Conservation (phyloP, 768 basidiomycete genomes). For the Cystofilobasidium macerans region DNA sequence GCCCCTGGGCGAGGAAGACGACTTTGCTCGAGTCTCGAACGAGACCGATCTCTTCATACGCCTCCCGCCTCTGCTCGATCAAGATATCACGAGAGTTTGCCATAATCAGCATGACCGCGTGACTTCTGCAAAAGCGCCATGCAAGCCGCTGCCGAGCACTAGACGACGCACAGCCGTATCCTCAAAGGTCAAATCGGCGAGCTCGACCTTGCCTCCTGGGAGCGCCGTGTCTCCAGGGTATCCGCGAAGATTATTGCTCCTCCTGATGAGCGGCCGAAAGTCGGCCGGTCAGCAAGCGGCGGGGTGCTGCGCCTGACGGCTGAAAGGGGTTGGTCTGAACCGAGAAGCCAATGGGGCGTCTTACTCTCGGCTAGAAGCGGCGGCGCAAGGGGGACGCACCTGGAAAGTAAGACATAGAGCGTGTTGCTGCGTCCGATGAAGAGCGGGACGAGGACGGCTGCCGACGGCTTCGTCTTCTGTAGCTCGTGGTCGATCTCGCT, state of each 20-base stretch:
- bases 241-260: background rate
- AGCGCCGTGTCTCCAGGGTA: conserved; percentile 1
- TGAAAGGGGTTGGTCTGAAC: too few relatives aligned
- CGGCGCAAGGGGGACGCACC: background rate
- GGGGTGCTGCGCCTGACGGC: background rate
- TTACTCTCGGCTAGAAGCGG: too few relatives aligned
- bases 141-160: too few relatives aligned
- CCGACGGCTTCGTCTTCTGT: background rate
- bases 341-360: too few relatives aligned
- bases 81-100: background rate
- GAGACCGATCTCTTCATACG: background rate
- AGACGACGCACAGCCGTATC: background rate
- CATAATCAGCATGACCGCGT: background rate
- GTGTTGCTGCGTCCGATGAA: background rate
- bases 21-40: too few relatives aligned
- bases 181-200: background rate
- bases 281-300: background rate
- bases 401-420: background rate
- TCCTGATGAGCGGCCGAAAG: background rate
- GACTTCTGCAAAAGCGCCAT: too few relatives aligned
- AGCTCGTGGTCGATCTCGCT: background rate
- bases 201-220: conserved; percentile 4
- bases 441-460: conserved; percentile 1
- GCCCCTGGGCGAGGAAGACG: background rate
- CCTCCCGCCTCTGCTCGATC: background rate